Evolutionary conservation across 2,329 filamentous ascomycete species (phyloP), one percentile per base, ranked within the genome.

Genomic region (Corynespora cassiicola): DNA sequence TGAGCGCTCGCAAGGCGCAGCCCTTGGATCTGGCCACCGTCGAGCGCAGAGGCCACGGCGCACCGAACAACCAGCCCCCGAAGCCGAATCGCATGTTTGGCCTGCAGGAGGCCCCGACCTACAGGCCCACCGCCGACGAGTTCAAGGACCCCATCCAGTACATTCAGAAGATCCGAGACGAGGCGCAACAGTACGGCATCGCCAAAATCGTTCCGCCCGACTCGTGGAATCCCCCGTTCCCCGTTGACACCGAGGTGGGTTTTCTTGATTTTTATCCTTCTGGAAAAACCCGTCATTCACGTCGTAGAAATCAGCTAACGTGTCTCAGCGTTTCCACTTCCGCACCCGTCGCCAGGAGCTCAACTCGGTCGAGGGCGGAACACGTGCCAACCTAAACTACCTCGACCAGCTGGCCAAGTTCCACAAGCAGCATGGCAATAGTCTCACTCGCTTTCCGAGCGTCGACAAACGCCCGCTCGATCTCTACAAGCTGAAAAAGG

Each of bases 391-490:
- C 68, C 79, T 96, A 46, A 95, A 91, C 53, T 99, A 99, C 67
- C 82, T 97, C 50, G 94, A 99, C 68, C 90, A 95, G 56, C 81
- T 99, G 17, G 83, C 86, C 58, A 97, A 96, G 71, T 99, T 94
- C 66, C 94, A 99, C 77, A 96, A 94, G 61, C 92, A 97, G 65
- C 88, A 95, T 67, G 94, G 94, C 37, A 95, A 86, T 50, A 96
- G 94, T 58, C 80, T 97, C 38, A 96, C 94, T 59, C 87, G 94
- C 31, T 87, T 96, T 50, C 94, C 94, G 0, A 96, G 91, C 63
- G 94, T 99, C 43, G 94, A 99, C 72, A 99, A 99, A 73, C 90
- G 95, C 42, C 94, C 94, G 0, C 80, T 99, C 33, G 94, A 99
- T 63, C 77, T 99, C 11, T 99, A 95, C 72, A 90, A 92, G 57